Base-by-base conservation (phyloP, 2,329 filamentous ascomycete species). In the Fusarium falciforme region DNA sequence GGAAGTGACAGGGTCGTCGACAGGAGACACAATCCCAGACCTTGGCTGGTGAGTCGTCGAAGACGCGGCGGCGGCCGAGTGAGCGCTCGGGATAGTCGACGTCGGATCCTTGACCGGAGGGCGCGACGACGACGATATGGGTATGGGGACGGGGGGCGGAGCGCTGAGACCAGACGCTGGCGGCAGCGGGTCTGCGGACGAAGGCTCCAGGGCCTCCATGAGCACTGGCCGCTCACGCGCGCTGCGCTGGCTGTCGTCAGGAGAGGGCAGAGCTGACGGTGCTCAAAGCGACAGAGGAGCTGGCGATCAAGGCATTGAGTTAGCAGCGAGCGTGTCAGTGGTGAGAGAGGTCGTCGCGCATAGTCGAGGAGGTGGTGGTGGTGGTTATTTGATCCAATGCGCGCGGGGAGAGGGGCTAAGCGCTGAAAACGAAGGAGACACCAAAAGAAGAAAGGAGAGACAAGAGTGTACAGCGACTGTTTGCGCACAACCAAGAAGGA, bases 131-230 rank as follows among this genome's bases (percentile, higher is more conserved):
- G 40, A 44, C 40, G 76, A 74, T 36, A 36, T 36, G 40, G 40
- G 12, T 52, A 70, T 58, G 64, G 71, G 69, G 58, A 70, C 72
- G 52, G 72, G 70, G 63, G 75, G 67, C 69, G 67, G 70, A 61
- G 77, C 77, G 77, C 77, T 79, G 77, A 79, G 77, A 68, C 74
- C 77, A 78, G 77, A 63, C 60, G 73, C 74, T 78, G 76, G 77
- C 64, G 76, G 68, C 73, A 79, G 71, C 76, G 77, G 75, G 67
- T 69, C 66, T 68, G 57, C 71, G 57, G 72, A 67, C 60, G 70
- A 77, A 73, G 70, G 66, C 67, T 77, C 76, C 75, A 78, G 71
- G 75, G 70, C 76, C 64, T 78, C 78, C 78, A 79, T 78, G 68
- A 68, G 74, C 76, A 74, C 70, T 31, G 75, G 69, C 70, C 74